These are phyloP conservation scores for Cordyceps cicadae DNA, from an alignment of 2,329 filamentous ascomycete species.

Conservation along the genomic window DNA sequence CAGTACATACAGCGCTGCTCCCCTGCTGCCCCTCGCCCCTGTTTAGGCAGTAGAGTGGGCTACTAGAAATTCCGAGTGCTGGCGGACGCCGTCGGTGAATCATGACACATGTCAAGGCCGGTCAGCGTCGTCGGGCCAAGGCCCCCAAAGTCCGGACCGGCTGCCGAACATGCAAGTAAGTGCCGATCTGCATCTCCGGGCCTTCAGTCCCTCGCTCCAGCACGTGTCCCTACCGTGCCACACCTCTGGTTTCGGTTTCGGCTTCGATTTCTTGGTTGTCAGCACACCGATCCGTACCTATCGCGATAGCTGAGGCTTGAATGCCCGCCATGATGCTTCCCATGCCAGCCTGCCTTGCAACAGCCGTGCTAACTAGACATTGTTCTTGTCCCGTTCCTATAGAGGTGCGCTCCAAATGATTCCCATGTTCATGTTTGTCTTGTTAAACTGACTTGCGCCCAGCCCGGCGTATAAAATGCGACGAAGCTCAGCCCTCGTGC, in stretches of 20 bases:
- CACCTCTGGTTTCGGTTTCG: not conserved
- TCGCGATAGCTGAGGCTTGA: not conserved
- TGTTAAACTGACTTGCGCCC: not conserved
- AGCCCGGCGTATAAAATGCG: constrained; percentile 10
- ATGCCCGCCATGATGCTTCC: not conserved
- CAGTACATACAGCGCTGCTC: not conserved
- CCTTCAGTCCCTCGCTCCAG: not conserved
- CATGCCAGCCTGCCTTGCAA: not conserved
- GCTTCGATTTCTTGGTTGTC: not conserved
- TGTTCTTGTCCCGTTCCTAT: not conserved
- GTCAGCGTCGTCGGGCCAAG: constrained; percentile 9
- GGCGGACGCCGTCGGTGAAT: not conserved
- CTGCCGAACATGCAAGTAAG: constrained; percentile 12
- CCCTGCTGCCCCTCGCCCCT: not conserved
- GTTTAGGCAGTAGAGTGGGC: not conserved
- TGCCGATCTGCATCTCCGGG: not conserved
- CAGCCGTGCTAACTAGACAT: not conserved
- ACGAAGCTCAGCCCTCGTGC: constrained; percentile 9
- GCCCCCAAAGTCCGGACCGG: constrained; percentile 12
- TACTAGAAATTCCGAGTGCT: not conserved
- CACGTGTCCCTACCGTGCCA: not conserved
- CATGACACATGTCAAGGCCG: constrained; percentile 12
- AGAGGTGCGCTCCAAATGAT: not conserved
- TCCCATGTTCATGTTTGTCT: not conserved
- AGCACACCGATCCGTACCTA: not conserved